Evolutionary conservation across 75 land plant genomes (phyloP), one percentile per base, ranked within the genome.

Genomic region (Pinus tabuliformis): DNA sequence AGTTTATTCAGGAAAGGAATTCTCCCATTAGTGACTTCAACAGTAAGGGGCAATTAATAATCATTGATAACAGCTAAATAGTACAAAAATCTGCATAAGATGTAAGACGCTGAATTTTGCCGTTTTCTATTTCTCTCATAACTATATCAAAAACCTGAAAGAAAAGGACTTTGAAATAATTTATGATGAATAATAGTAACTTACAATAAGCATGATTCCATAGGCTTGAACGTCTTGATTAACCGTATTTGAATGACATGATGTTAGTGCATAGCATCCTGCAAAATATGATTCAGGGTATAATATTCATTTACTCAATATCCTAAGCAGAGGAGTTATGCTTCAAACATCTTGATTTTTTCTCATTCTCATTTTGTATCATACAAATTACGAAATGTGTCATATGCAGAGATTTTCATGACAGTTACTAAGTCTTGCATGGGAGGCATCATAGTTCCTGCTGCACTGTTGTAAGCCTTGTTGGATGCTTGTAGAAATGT

Each of bases 201-300:
- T 83, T 78, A 91, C 94, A 81, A 94, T 80, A 62, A 89, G 61
- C 75, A 94, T 56, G 61, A 88, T 36, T 3, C 97, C 97, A 82
- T 91, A 91, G 13, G 83, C 81, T 30, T 73, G 84, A 65, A 94
- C 87, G 77, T 91, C 84, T 76, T 94, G 94, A 63, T 84, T 91
- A 63, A 76, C 77, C 56, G 95, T 74, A 62, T 73, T 77, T 73
- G 81, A 57, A 3, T 83, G 63, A 74, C 97, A 94, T 30, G 85
- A 83, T 49, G 86, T 81, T 77, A 91, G 73, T 78, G 78, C 75
- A 78, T 77, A 94, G 84, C 97, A 94, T 49, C 64, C 97, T 94
- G 90, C 79, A 80, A 82, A 73, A 74, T 49, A 49, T 49, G 26
- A 26, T 26, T 26, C 54, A 49, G 54, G 54, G 54, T 49, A 9